Percentiles rank a stretch among this genome's conserved stretches.
Conservation (phyloP, 805 yeast species). For the Myxozyma kluyveri region DNA sequence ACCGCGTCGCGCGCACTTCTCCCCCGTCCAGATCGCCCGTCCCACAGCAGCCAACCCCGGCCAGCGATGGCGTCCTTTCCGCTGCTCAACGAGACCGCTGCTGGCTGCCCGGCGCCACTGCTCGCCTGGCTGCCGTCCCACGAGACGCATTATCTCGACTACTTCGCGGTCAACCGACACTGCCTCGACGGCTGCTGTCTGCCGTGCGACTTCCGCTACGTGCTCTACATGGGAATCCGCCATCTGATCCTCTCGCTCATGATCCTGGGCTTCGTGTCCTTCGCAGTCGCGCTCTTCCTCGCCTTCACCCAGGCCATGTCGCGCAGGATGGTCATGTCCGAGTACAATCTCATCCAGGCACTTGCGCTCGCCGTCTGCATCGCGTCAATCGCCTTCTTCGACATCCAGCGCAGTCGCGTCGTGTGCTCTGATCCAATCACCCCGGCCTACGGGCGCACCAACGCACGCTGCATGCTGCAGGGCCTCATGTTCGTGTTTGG, state of each 20-base stretch:
- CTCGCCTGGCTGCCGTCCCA: slow-evolving; percentile 11
- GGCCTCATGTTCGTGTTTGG: slow-evolving; percentile 24
- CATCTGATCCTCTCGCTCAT: slow-evolving; percentile 8
- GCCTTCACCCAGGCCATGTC: slow-evolving; percentile 19
- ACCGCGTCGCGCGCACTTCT: background rate
- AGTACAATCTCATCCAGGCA: slow-evolving; percentile 19
- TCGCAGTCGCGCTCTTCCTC: slow-evolving; percentile 16
- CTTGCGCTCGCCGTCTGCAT: slow-evolving; percentile 9
- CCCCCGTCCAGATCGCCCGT: background rate
- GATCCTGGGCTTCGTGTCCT: slow-evolving; percentile 19
- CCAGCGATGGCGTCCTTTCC: background rate
- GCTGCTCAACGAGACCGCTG: slow-evolving; percentile 19
- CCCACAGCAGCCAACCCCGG: background rate
- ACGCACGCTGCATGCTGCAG: slow-evolving; percentile 20
- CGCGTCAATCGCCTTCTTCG: slow-evolving; percentile 16
- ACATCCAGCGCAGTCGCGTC: slow-evolving; percentile 8
- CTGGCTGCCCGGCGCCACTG: slow-evolving; percentile 20
- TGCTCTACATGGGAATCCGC: slow-evolving; percentile 1
- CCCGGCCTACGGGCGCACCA: slow-evolving; percentile 14
- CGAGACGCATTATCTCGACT: background rate
- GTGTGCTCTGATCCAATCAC: slow-evolving; percentile 22
- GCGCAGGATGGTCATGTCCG: slow-evolving; percentile 25
- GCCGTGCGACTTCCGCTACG: slow-evolving; percentile 18
- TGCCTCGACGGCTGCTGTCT: slow-evolving; percentile 24
- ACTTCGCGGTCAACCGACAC: slow-evolving; percentile 1